Evolutionary conservation across 352 stramenopile species (phyloP), one percentile per base, ranked within the genome.

Genomic region (Phytophthora vignae): DNA sequence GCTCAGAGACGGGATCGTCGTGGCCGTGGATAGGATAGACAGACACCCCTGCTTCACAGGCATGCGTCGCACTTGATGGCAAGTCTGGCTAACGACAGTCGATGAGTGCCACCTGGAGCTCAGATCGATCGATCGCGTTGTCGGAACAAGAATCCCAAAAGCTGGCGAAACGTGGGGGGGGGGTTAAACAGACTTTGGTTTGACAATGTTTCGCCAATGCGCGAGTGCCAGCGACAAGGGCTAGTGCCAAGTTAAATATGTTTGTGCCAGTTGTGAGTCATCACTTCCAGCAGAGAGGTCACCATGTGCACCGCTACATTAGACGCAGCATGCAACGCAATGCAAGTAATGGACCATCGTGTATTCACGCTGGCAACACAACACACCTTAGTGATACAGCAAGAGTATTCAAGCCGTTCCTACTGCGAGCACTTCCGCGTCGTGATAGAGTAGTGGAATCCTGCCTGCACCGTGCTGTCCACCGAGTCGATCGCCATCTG

Each of bases 401-500:
- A 10, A 1, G 1, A 58, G 17, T 22, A 14, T 58, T 29, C 7
- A n/a, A 21, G n/a, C 33, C 33, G 10, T 38, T 36, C 46, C 33
- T 60, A 63, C 46, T 60, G 40, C 38, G 49, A 74, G 59, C 74
- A 81, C 53, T 62, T 76, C 33, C 64, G 55, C 53, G 67, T 77
- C n/a, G 67, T 76, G 67, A 87, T 56, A 68, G 73, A 85, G 78
- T 85, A 88, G 55, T 66, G 80, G 63, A 88, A 85, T 22, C 80
- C 78, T 27, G 66, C 62, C 58, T 85, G 61, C 21, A 88, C 78
- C 14, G 76, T 85, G 69, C 73, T 79, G 64, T 87, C 80, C 42
- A 84, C 76, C 62, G 80, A 88, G 73, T 88, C 80, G 55, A 88
- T 76, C 17, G 70, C 78, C 40, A 88, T 72, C 59, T 88, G 77